These are phyloP conservation scores for Sclerotinia spermophila DNA, from an alignment of 2,329 filamentous ascomycete genomes.

Conservation along the genomic window DNA sequence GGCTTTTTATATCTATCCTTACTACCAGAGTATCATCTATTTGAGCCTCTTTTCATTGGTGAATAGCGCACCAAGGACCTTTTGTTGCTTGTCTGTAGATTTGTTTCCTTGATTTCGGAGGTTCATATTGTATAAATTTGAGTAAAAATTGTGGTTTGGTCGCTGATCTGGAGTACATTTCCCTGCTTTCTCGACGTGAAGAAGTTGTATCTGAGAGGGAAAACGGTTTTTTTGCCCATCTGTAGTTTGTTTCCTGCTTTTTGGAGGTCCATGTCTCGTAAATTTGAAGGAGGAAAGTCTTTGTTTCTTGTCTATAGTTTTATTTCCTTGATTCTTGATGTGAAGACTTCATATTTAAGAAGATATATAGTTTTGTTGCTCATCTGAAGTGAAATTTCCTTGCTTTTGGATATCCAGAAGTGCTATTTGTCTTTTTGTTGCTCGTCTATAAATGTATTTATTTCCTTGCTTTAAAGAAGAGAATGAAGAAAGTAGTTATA, in stretches of 20 bases:
- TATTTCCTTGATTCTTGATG: not conserved
- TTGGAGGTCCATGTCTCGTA: not conserved
- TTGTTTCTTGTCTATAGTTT: not conserved
- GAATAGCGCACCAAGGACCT: not conserved
- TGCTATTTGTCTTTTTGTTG: not conserved
- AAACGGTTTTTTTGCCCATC: not conserved
- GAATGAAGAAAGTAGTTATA: not conserved
- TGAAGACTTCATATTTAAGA: not conserved
- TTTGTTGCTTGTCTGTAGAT: not conserved
- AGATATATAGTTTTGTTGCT: not conserved
- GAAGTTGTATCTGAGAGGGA: not conserved
- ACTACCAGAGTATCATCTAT: too few species aligned
- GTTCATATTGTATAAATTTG: not conserved
- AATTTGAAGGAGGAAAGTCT: not conserved
- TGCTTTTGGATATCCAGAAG: not conserved
- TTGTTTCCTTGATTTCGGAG: not conserved
- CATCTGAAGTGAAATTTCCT: not conserved
- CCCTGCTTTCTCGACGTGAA: not conserved
- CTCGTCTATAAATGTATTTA: not conserved
- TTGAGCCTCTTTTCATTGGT: conserved; percentile 3
- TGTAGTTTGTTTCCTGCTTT: not conserved
- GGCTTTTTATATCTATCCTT: not conserved
- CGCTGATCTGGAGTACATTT: not conserved
- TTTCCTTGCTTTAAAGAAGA: not conserved
- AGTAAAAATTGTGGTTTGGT: not conserved